A percentile compares a stretch with the other conserved stretches of the same genome.
phyloP scores from a whole-genome alignment of 345 rosid genomes.

The Syzygium jambos region DNA sequence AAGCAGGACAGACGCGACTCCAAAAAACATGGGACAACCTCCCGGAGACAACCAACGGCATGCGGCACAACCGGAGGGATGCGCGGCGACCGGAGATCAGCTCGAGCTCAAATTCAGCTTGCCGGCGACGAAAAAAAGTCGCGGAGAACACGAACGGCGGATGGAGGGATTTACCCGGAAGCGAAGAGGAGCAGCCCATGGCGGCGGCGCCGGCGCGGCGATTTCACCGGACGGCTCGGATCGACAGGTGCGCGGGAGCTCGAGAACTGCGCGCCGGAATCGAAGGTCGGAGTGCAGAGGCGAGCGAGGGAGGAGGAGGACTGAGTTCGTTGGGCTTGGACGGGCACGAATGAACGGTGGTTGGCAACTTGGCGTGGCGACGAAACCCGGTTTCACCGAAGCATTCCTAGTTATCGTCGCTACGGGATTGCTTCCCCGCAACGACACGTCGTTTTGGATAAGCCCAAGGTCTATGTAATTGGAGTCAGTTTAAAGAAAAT shows the following conservation, averaged over 20 bases:
- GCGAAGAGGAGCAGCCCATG: constrained; percentile 93
- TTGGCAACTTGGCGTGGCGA: background rate
- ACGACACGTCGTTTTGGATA: background rate
- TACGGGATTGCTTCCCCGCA: background rate
- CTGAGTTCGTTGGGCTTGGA: background rate
- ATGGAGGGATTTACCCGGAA: constrained; percentile 42
- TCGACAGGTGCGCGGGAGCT: background rate
- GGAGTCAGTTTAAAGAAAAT: too few relatives aligned
- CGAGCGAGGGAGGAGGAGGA: background rate
- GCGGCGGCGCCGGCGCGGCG: background rate
- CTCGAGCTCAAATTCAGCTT: background rate
- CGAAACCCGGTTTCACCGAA: background rate
- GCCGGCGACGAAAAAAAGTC: background rate
- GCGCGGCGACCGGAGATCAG: background rate
- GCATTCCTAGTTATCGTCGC: background rate
- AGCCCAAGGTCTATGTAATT: too few relatives aligned
- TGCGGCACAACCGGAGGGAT: background rate
- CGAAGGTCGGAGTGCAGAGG: background rate
- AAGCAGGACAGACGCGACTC: background rate
- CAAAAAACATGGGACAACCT: background rate
- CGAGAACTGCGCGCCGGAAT: background rate
- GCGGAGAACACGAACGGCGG: background rate
- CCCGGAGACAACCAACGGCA: background rate
- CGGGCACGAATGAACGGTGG: background rate
- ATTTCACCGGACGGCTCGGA: background rate